These are phyloP conservation scores for Capsicum rhomboideum DNA, from an alignment of 257 asterid genomes.

Conservation along the genomic window DNA sequence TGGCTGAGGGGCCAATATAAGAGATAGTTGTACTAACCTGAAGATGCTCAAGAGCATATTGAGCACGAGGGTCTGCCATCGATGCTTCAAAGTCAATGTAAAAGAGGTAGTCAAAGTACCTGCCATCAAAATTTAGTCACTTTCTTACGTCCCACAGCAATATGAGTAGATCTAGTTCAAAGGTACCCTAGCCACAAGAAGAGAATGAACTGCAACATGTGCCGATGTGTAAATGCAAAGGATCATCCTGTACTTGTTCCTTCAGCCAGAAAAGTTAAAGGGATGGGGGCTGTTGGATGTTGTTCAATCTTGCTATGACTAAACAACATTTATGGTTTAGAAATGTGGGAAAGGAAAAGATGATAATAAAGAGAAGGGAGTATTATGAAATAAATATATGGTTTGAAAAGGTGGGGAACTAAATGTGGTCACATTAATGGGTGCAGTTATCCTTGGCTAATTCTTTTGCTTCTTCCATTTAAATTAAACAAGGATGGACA, in stretches of 20 bases:
- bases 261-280: background rate
- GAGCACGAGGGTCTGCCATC: slow-evolving; percentile 91
- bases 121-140: slow-evolving; percentile 30
- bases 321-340: background rate
- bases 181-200: background rate
- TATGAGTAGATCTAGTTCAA: background rate
- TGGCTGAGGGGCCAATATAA: background rate
- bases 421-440: background rate
- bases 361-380: background rate
- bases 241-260: background rate
- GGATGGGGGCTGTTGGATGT: background rate
- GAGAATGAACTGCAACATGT: background rate
- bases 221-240: background rate
- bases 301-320: background rate
- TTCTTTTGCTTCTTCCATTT: background rate
- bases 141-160: background rate
- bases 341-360: background rate
- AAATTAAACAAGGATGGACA: background rate
- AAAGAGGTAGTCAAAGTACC: slow-evolving; percentile 91
- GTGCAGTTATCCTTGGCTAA: background rate
- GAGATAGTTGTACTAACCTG: slow-evolving; percentile 31
- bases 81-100: slow-evolving; percentile 95
- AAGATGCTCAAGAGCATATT: slow-evolving; percentile 57
- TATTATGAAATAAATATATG: background rate
- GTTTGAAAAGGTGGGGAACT: background rate